Percentiles rank a stretch among this genome's conserved stretches.
phyloP scores from a whole-genome alignment of 2,329 filamentous ascomycete species.

The Alternaria solani region DNA sequence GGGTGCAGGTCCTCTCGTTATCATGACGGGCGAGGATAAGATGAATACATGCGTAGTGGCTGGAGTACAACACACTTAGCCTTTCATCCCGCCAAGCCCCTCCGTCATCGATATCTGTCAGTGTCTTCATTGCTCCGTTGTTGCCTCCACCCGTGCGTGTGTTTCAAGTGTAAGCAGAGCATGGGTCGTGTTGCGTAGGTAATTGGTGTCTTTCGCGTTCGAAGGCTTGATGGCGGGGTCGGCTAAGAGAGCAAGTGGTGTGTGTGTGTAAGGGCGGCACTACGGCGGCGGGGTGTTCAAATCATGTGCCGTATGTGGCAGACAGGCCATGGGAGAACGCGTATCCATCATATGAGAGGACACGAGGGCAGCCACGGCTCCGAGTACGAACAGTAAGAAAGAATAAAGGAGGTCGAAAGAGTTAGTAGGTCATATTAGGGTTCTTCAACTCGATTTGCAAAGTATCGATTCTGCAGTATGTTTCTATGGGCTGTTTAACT shows the following conservation, averaged over 20 bases:
- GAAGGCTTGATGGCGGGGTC: constrained; percentile 35
- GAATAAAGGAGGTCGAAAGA: neutral
- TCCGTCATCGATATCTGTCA: constrained; percentile 12
- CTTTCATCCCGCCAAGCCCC: constrained; percentile 4
- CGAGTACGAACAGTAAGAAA: neutral
- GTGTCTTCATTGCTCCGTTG: constrained; percentile 1
- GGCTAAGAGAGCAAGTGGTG: constrained; percentile 12
- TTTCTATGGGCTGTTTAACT: neutral
- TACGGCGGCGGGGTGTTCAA: constrained; percentile 20
- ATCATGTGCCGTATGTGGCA: constrained; percentile 13
- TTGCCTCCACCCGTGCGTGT: constrained; percentile 29
- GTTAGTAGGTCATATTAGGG: neutral
- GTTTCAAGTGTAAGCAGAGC: constrained; percentile 33
- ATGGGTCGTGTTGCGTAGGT: constrained; percentile 21
- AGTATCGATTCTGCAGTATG: neutral
- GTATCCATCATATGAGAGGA: neutral
- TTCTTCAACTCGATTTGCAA: neutral
- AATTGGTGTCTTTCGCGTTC: constrained; percentile 30
- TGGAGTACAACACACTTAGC: constrained; percentile 15
- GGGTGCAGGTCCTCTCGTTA: constrained; percentile 5
- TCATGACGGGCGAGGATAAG: constrained; percentile 9
- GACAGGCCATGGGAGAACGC: constrained; percentile 1
- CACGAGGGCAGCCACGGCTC: neutral
- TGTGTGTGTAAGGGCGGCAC: constrained; percentile 23
- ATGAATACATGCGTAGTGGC: constrained; percentile 21